Percentiles rank a stretch among this genome's conserved stretches.
Evolutionary conservation across 1,284 basidiomycete species (phyloP).

Genomic region (Ustilago sp.): DNA sequence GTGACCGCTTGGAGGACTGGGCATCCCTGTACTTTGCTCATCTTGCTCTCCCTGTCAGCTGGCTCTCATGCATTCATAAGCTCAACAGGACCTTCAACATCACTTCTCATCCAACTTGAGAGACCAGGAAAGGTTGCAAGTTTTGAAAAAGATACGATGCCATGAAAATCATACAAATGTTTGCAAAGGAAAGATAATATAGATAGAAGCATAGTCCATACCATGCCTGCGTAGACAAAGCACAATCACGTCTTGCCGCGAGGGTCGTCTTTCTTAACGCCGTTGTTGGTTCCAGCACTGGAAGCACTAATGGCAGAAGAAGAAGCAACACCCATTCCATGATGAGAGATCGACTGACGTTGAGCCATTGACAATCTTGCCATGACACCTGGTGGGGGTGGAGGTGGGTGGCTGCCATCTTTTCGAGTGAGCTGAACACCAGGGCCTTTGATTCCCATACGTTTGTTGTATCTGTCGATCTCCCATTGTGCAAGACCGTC

Average conservation of each 20-base stretch:
- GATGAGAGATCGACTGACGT: conserved; percentile 31
- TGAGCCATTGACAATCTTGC: conserved; percentile 37
- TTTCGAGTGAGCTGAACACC: conserved; percentile 36
- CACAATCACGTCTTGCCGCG: conserved; percentile 14
- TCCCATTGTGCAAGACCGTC: conserved; percentile 66
- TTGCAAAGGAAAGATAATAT: conserved; percentile 1
- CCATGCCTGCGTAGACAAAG: conserved; percentile 2
- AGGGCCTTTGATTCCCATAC: conserved; percentile 61
- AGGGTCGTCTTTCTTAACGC: conserved; percentile 19
- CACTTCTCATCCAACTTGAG: too few relatives aligned
- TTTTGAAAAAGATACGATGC: background rate
- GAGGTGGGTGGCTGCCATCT: conserved; percentile 35
- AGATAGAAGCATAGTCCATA: background rate
- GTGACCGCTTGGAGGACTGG: too few relatives aligned
- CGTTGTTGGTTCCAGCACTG: conserved; percentile 12
- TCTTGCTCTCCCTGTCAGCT: background rate
- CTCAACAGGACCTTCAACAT: too few relatives aligned
- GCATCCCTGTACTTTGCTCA: too few relatives aligned
- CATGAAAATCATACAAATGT: background rate
- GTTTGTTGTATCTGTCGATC: conserved; percentile 67
- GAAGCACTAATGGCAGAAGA: conserved; percentile 1
- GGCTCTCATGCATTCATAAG: background rate
- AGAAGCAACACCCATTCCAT: conserved; percentile 1
- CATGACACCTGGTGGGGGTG: conserved; percentile 33
- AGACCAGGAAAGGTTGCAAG: background rate